Base-by-base conservation (phyloP, 78 protist species). In the Planoprotostelium fungivorum region DNA sequence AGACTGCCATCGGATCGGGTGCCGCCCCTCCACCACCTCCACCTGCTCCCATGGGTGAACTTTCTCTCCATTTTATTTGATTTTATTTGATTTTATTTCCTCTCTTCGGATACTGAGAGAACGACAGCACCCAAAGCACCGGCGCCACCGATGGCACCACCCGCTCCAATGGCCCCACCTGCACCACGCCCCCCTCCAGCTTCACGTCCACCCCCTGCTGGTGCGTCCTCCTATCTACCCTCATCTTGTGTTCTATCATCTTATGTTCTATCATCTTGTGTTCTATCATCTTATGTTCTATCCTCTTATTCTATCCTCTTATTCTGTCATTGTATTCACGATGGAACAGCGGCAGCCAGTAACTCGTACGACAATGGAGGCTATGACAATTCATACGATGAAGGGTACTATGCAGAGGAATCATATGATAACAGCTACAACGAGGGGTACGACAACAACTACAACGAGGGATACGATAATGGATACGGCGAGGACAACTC, bases 141-240 rank as follows among this genome's bases (percentile, higher is more conserved):
- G 31, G 38, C 93, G 1, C 86, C 91, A 31, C 88, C 90, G n/a
- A 36, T 84, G 9, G 89, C 95, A 36, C 92, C 92, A 39, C 88
- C 91, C 0, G 86, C 89, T 36, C 90, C 90, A 29, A 31, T 34
- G 10, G 34, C 87, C 1, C 38, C 84, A 35, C 83, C 84, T 29
- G 73, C 73, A 5, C 0, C 86, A 35, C 73, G 35, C 37, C 89
- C 94, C 73, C 89, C 90, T 36, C 90, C 94, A 36, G 91, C 93
- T 29, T 63, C 93, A 35, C 86, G 87, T n/a, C 87, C 87, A 37
- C 39, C 89, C 31, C 83, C 51, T 1, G 34, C 29, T 1, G 34
- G 84, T 29, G 23, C 73, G n/a, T 28, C 85, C n/a, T 35, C 63
- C 35, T 35, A 84, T 0, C 93, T 89, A n/a, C 93, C 94, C 73